Evolutionary conservation across 495 filamentous ascomycete genomes (phyloP).

Genomic region (Neurospora cerealis): DNA sequence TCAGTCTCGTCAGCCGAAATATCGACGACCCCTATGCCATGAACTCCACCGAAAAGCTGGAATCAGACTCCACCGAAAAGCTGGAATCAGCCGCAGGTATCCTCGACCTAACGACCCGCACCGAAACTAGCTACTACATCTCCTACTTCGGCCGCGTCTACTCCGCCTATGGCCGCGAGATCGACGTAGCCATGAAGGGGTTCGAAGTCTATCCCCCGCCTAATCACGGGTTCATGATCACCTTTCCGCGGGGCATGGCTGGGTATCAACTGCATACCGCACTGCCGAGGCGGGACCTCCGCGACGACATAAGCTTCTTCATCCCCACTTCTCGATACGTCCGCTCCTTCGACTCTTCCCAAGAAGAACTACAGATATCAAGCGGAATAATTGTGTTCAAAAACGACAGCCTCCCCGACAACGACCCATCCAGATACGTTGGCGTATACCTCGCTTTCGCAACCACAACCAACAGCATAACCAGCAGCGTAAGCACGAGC

Average conservation of each 20-base stretch:
- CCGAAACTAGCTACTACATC: constrained; percentile 11
- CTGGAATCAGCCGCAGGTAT: constrained; percentile 2
- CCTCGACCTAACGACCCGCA: constrained; percentile 7
- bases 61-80: not conserved
- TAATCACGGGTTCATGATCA: constrained; percentile 12
- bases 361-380: not conserved
- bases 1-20: constrained; percentile 9
- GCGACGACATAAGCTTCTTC: constrained; percentile 13
- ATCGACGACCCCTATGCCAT: not conserved
- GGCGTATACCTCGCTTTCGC: not conserved
- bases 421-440: not conserved
- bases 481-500: not conserved
- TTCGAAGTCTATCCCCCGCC: constrained; percentile 5
- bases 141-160: constrained; percentile 17
- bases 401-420: not conserved
- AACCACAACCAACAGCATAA: not conserved
- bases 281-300: constrained; percentile 4
- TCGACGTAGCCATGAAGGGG: constrained; percentile 16
- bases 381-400: not conserved
- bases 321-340: constrained; percentile 2
- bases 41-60: not conserved
- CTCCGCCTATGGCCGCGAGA: constrained; percentile 14
- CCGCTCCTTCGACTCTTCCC: not conserved
- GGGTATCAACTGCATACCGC: constrained; percentile 3
- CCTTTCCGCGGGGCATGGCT: constrained; percentile 14